Percentiles rank a stretch among this genome's conserved stretches.
Conservation (phyloP, 2,329 filamentous ascomycete genomes). For the Ilyonectria destructans region DNA sequence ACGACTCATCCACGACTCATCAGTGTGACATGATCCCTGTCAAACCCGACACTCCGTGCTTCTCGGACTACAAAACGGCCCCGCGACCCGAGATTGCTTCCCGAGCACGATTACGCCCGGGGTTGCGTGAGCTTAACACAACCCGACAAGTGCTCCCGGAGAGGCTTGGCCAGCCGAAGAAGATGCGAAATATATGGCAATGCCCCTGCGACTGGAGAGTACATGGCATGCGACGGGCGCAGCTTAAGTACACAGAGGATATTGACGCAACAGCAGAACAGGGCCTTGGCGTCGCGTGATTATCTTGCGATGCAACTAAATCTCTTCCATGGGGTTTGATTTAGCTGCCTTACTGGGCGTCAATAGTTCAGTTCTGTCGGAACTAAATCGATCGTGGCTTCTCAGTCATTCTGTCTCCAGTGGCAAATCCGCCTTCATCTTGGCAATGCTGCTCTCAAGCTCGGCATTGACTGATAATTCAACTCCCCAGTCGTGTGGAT, state of each 20-base stretch:
- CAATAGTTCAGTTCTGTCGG: too few relatives aligned
- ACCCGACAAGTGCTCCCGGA: background rate
- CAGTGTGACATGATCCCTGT: background rate
- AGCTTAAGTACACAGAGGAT: background rate
- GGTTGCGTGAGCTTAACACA: background rate
- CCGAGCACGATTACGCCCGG: conserved; percentile 20
- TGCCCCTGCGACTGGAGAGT: background rate
- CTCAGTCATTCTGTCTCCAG: too few relatives aligned
- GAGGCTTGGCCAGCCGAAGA: background rate
- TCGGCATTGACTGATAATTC: too few relatives aligned
- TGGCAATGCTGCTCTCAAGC: too few relatives aligned
- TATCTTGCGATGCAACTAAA: background rate
- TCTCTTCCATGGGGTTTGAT: background rate
- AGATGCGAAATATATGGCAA: background rate
- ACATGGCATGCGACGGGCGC: background rate
- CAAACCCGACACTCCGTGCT: background rate
- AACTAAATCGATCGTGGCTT: too few relatives aligned
- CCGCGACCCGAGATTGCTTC: conserved; percentile 26
- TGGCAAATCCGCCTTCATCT: too few relatives aligned
- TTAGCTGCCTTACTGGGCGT: background rate
- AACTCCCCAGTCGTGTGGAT: too few relatives aligned
- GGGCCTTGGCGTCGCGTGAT: background rate
- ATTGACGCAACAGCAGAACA: background rate
- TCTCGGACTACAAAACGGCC: conserved; percentile 24
- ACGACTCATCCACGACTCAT: background rate